phyloP scores from a whole-genome alignment of 371 early-diverging fungal species.

The Lichtheimia hyalospora region DNA sequence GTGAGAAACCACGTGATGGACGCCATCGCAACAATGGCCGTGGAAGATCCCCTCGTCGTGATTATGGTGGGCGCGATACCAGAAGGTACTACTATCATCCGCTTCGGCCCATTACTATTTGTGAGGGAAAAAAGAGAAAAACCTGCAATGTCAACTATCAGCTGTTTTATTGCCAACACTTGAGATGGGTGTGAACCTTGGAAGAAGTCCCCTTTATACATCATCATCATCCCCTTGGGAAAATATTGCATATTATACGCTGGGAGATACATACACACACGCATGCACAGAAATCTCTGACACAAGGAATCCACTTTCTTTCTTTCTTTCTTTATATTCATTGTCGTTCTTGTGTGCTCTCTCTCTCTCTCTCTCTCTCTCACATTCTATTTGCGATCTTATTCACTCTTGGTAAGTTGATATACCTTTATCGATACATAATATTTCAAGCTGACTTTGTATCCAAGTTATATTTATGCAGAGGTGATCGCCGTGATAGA shows the following conservation, averaged over 20 bases:
- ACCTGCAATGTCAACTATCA: neutral
- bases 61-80: slow-evolving; percentile 26
- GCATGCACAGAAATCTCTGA: slow-evolving; percentile 10
- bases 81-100: slow-evolving; percentile 31
- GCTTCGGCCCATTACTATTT: neutral
- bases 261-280: neutral
- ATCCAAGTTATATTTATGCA: neutral
- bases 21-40: slow-evolving; percentile 18
- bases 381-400: neutral
- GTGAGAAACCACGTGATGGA: slow-evolving; percentile 35
- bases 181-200: neutral
- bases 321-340: slow-evolving; percentile 12
- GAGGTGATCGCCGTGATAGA: slow-evolving; percentile 18
- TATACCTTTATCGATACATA: neutral
- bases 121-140: neutral
- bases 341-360: too few relatives aligned
- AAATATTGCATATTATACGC: neutral
- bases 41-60: slow-evolving; percentile 28
- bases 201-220: neutral
- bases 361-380: too few relatives aligned
- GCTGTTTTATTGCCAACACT: neutral
- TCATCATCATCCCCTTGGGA: too few relatives aligned
- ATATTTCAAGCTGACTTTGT: too few relatives aligned
- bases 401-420: neutral
- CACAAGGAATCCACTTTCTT: slow-evolving; percentile 8